Evolutionary conservation across 768 basidiomycete species (phyloP).

Genomic region (Pleurotus djamor): DNA sequence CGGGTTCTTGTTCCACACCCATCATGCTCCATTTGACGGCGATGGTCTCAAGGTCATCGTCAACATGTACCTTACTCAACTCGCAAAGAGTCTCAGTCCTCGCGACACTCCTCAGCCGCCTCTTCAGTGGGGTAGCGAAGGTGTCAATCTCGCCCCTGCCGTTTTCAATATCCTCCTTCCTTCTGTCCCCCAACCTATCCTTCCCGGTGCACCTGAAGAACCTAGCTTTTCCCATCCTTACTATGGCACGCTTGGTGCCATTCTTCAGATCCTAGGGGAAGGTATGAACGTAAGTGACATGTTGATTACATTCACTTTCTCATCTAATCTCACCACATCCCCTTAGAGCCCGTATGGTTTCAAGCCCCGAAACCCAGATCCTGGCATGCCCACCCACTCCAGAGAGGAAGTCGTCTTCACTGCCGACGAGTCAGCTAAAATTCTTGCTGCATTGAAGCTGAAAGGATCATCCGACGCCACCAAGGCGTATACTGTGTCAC

Average conservation of each 20-base stretch:
- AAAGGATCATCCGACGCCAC: neutral
- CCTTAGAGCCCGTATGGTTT: constrained; percentile 12
- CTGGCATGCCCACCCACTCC: constrained; percentile 1
- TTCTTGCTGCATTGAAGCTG: constrained; percentile 11
- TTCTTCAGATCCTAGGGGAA: constrained; percentile 11
- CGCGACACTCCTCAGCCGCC: no score
- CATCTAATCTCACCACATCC: neutral
- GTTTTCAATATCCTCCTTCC: constrained; percentile 9
- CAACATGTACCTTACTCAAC: no score
- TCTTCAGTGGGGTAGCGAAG: constrained; percentile 22
- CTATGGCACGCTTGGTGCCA: constrained; percentile 12
- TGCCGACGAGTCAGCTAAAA: constrained; percentile 7
- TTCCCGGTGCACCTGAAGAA: constrained; percentile 10
- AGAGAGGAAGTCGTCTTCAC: constrained; percentile 11
- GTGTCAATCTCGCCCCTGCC: constrained; percentile 14
- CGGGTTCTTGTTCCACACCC: no score
- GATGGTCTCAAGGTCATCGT: no score
- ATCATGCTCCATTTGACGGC: no score
- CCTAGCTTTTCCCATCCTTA: constrained; percentile 12
- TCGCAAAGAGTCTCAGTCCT: no score
- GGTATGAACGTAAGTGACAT: neutral
- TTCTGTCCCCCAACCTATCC: constrained; percentile 13
- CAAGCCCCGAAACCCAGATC: neutral
- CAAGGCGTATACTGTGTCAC: constrained; percentile 14
- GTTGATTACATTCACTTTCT: neutral